Conservation (phyloP, 371 early-diverging fungal genomes). For the Fennellomyces sp. region DNA sequence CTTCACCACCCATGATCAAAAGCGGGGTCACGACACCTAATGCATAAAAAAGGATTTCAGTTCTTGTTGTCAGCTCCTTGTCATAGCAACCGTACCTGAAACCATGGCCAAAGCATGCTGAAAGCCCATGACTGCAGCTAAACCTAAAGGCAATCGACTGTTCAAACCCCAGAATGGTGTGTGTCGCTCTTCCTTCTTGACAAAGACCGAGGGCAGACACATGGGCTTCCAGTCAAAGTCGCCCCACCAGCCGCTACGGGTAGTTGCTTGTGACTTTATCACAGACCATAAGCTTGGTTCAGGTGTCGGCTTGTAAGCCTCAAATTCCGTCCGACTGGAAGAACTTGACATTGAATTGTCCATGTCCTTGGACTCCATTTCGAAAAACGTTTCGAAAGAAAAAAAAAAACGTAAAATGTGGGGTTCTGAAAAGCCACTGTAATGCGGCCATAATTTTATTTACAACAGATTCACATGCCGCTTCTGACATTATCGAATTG, state of each 20-base stretch:
- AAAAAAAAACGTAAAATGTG: background rate
- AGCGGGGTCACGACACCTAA: slow-evolving; percentile 62
- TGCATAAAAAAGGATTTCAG: background rate
- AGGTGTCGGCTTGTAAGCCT: slow-evolving; percentile 34
- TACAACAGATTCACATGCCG: slow-evolving; percentile 1
- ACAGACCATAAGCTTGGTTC: slow-evolving; percentile 30
- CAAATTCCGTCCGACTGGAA: slow-evolving; percentile 28
- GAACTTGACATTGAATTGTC: background rate
- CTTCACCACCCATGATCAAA: slow-evolving; percentile 56
- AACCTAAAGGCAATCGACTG: slow-evolving; percentile 52
- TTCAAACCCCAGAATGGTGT: slow-evolving; percentile 68
- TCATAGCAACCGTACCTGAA: slow-evolving; percentile 18
- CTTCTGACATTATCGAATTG: slow-evolving; percentile 51
- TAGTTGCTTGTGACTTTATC: slow-evolving; percentile 47
- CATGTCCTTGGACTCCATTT: background rate
- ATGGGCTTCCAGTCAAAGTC: slow-evolving; percentile 58
- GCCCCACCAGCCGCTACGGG: slow-evolving; percentile 64
- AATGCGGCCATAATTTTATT: background rate
- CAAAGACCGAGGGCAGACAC: slow-evolving; percentile 51
- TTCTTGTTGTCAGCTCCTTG: background rate
- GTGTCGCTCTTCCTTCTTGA: slow-evolving; percentile 29
- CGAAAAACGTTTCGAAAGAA: background rate
- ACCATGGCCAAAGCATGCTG: slow-evolving; percentile 62
- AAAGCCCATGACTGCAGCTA: slow-evolving; percentile 64
- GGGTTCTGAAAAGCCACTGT: background rate